Evolutionary conservation across 805 yeast species (phyloP).

Genomic region (Saturnispora mendoncae): DNA sequence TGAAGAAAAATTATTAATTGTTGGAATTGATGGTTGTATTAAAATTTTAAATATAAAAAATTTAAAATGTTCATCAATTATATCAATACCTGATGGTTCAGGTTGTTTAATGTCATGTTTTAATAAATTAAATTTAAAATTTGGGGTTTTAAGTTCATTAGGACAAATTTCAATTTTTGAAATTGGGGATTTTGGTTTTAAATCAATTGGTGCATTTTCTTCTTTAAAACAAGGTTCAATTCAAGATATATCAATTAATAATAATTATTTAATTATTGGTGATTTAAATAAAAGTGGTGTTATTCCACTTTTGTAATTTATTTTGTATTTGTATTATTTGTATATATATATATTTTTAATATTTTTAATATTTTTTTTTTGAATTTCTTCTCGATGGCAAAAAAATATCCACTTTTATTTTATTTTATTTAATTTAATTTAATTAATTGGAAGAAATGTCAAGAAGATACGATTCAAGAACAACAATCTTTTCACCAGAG

Average conservation of each 20-base stretch:
- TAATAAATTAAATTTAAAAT: neutral
- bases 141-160: conserved; percentile 1
- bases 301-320: neutral
- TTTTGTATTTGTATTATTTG: neutral
- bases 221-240: too few relatives aligned
- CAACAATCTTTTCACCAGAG: conserved; percentile 97
- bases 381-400: conserved; percentile 1
- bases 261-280: neutral
- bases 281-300: neutral
- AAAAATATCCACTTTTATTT: neutral
- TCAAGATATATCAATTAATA: neutral
- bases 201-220: conserved; percentile 6
- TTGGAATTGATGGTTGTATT: conserved; percentile 5
- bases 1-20: neutral
- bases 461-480: conserved; percentile 98
- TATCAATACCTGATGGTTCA: conserved; percentile 4
- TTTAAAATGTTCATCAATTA: conserved; percentile 1
- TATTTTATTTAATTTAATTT: neutral
- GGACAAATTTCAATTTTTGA: conserved; percentile 5
- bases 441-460: conserved; percentile 37
- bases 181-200: too few relatives aligned
- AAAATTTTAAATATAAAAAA: neutral
- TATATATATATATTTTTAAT: neutral
- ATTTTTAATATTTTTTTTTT: neutral
- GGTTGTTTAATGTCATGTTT: conserved; percentile 1